These are phyloP conservation scores for Drechslerella coelobrocha DNA, from an alignment of 2,329 filamentous ascomycete species.

Conservation along the genomic window DNA sequence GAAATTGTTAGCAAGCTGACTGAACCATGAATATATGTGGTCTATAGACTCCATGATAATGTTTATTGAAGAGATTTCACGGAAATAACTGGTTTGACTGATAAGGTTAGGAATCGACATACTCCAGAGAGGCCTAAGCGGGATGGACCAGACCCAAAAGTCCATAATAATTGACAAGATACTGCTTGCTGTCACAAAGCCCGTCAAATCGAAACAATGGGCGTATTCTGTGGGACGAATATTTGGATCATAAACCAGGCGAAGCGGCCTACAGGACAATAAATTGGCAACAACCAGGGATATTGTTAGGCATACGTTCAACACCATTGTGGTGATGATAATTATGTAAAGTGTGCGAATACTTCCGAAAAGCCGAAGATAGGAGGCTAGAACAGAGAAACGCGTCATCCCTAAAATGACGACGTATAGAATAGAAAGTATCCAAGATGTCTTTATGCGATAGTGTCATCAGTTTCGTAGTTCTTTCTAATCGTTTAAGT, in stretches of 20 bases:
- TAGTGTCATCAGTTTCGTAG: no score
- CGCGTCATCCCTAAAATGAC: constrained; percentile 50
- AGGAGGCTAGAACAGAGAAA: constrained; percentile 52
- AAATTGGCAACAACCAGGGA: constrained; percentile 17
- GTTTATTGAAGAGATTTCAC: neutral
- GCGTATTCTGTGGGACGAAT: constrained; percentile 18
- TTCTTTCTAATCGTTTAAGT: no score
- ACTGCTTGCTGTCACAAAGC: constrained; percentile 15
- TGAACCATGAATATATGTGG: neutral
- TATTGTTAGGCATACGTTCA: constrained; percentile 28
- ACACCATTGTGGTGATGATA: constrained; percentile 25
- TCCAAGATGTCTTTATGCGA: constrained; percentile 23
- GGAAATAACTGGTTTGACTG: neutral
- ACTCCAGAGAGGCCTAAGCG: constrained; percentile 37
- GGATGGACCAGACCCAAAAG: constrained; percentile 39
- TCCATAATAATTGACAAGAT: constrained; percentile 36
- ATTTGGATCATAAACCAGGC: constrained; percentile 19
- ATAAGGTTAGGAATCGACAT: neutral
- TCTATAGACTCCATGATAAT: neutral
- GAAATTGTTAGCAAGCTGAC: neutral
- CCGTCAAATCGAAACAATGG: constrained; percentile 25
- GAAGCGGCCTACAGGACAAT: constrained; percentile 16
- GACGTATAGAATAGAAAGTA: constrained; percentile 28
- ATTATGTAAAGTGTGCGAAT: constrained; percentile 21
- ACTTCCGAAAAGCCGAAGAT: constrained; percentile 52